phyloP scores from a whole-genome alignment of 345 rosid genomes.

The Abelmoschus esculentus region DNA sequence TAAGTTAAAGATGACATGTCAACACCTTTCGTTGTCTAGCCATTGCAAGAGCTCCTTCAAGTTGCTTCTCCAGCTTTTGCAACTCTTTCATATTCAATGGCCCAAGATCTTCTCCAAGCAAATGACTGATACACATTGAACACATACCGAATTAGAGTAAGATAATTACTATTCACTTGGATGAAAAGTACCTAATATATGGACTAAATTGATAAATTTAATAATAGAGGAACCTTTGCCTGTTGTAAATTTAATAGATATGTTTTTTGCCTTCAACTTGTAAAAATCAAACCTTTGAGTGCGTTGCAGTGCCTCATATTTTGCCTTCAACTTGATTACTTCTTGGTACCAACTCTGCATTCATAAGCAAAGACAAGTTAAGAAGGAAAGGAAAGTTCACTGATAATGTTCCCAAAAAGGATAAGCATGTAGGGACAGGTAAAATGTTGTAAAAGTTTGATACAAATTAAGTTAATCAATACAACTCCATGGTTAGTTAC shows the following conservation, averaged over 20 bases:
- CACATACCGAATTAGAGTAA: neutral
- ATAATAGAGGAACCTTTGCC: too few species aligned
- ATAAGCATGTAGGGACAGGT: neutral
- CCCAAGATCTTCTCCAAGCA: slow-evolving; percentile 89
- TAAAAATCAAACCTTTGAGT: slow-evolving; percentile 58
- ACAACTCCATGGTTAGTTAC: neutral
- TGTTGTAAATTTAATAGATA: too few species aligned
- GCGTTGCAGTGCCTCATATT: slow-evolving; percentile 71
- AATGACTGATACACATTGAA: slow-evolving; percentile 31
- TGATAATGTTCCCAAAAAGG: neutral
- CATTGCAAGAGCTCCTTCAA: slow-evolving; percentile 61
- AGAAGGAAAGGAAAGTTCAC: neutral
- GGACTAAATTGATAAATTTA: too few species aligned
- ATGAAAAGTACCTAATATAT: neutral
- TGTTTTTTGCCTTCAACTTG: too few species aligned
- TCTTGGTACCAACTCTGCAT: slow-evolving; percentile 73
- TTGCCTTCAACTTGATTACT: slow-evolving; percentile 57
- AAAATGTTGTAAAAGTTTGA: neutral
- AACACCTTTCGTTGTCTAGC: slow-evolving; percentile 73
- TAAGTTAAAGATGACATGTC: neutral
- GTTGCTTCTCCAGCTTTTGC: slow-evolving; percentile 71
- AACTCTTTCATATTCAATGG: slow-evolving; percentile 63
- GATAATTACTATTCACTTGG: neutral
- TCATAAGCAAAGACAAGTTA: slow-evolving; percentile 3
- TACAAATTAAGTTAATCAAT: too few species aligned